Base-by-base conservation (phyloP, 2,329 filamentous ascomycete genomes). In the Exophiala mesophila region DNA sequence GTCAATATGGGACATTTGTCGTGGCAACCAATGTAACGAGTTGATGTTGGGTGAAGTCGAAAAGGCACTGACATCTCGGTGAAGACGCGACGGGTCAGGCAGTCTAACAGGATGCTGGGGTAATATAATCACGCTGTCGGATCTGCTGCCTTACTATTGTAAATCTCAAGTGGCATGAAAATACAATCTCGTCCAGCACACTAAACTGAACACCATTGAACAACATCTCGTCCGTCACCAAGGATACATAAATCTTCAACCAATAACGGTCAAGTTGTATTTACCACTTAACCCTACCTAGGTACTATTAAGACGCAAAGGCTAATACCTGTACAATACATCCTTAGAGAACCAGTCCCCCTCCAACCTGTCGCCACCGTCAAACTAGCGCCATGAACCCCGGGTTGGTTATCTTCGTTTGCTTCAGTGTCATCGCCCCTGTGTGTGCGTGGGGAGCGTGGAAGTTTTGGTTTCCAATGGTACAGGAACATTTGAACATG, bases 1-100 rank as follows among this genome's bases (percentile, higher is more conserved):
- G 20, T 36, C 23, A 3, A 29, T 68, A 4, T 39, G 57, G 15
- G 39, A 33, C 13, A 38, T 41, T 33, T 63, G 62, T 8, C 44
- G 45, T 17, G 21, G 35, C 18, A 15, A 18, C 15, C 31, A 41
- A 7, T 37, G 21, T n/a, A 44, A 52, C 40, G 34, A 35, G 18
- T 33, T 41, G 10, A 16, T 49, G 15, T 17, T 36, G 17, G 32
- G 26, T 31, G 44, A 24, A 41, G 58, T 67, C 19, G 41, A 55
- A 42, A 39, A 36, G 20, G 57, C 55, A 18, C 41, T 61, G 34
- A 44, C 47, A 55, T 9, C 57, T 50, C 55, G 43, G 44, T 49
- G 41, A 49, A 55, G 35, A 34, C 39, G 38, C 29, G 24, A 33
- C n/a, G n/a, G n/a, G n/a, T n/a, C n/a, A n/a, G n/a, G n/a, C n/a